Percentiles rank a stretch among this genome's conserved stretches.
Conservation (phyloP, 192 early-diverging fungal genomes). For the Phycomyces nitens region DNA sequence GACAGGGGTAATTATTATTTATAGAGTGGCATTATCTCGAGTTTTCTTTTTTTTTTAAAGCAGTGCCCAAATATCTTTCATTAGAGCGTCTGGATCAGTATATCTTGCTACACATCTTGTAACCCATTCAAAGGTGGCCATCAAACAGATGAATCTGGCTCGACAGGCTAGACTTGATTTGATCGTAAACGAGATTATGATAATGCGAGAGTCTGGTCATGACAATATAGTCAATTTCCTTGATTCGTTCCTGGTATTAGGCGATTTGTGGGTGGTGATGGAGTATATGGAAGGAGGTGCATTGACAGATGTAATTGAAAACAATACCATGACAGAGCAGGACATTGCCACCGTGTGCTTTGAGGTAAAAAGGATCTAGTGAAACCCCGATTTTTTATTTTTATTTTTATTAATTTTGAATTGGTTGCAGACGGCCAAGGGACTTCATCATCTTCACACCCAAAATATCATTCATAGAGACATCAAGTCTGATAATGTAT, state of each 20-base stretch:
- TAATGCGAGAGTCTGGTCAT: constrained; percentile 83
- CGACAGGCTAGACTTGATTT: constrained; percentile 93
- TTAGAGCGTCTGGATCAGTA: constrained; percentile 87
- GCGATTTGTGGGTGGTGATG: constrained; percentile 90
- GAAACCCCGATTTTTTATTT: neutral
- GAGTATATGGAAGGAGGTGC: constrained; percentile 91
- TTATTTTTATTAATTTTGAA: neutral
- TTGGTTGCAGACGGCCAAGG: constrained; percentile 55
- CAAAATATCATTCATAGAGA: constrained; percentile 81
- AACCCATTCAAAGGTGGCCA: constrained; percentile 72
- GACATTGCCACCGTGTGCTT: constrained; percentile 84
- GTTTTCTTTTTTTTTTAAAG: neutral
- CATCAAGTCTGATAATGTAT: constrained; percentile 85
- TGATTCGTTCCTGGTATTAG: constrained; percentile 73
- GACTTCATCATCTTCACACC: constrained; percentile 72
- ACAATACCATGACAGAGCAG: constrained; percentile 77
- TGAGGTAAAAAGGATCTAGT: constrained; percentile 38
- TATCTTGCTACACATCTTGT: constrained; percentile 73
- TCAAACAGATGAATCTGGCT: constrained; percentile 95
- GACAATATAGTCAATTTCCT: constrained; percentile 87
- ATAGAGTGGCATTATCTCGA: too few relatives aligned
- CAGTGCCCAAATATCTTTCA: neutral
- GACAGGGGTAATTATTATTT: constrained; percentile 72
- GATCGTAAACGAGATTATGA: constrained; percentile 90
- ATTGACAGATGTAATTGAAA: constrained; percentile 78